Conservation (phyloP, 768 basidiomycete genomes). For the Daedaleopsis nitida region DNA sequence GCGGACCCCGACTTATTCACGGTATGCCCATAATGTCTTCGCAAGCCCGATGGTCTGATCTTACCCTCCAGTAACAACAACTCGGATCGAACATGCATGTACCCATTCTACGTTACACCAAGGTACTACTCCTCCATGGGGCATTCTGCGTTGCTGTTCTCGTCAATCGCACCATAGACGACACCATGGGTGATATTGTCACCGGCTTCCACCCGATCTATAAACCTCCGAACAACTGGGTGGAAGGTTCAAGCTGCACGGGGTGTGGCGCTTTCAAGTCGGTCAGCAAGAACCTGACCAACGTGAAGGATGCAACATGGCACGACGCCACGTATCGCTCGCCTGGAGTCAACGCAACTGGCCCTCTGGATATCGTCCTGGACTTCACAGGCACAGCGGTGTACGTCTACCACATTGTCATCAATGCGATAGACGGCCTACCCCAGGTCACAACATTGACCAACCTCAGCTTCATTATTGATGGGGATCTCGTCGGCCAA, state of each 20-base stretch:
- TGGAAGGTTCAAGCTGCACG: not conserved
- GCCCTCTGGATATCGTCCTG: not conserved
- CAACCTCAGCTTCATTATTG: constrained; percentile 17
- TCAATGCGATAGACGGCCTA: not conserved
- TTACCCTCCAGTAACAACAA: no score
- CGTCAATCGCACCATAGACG: no score
- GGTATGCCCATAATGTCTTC: no score
- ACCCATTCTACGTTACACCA: no score
- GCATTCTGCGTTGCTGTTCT: no score
- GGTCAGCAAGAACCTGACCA: not conserved
- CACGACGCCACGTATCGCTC: constrained; percentile 13
- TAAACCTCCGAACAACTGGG: not conserved
- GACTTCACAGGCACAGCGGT: constrained; percentile 14
- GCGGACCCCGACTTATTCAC: no score
- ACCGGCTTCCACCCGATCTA: no score
- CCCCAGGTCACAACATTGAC: constrained; percentile 5
- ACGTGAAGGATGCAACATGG: constrained; percentile 6
- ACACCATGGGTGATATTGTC: no score
- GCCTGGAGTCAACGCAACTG: not conserved
- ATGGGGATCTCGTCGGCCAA: constrained; percentile 2
- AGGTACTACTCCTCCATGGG: no score
- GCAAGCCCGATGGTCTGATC: no score
- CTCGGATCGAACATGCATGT: no score
- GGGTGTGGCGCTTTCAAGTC: not conserved
- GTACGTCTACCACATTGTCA: constrained; percentile 4